Evolutionary conservation across 73 alveolate genomes (phyloP), one percentile per base, ranked within the genome.

Genomic region (Paramecium bursaria): DNA sequence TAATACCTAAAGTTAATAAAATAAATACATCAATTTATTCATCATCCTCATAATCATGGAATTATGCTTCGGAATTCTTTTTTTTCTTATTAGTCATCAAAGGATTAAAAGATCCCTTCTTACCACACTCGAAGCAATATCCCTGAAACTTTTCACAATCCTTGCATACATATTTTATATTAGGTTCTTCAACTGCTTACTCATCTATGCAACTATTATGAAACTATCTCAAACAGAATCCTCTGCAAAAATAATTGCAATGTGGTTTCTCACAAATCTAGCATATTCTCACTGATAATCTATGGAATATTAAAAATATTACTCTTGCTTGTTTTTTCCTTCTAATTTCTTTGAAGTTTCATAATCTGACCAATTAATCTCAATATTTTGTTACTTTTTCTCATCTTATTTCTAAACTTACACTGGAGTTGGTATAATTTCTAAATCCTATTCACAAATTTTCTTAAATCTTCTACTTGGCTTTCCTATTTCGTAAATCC

Each of bases 181-280:
- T 50, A 15, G 39, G 73, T 52, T 88, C 91, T 48, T 55, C 90
- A 39, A 46, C 76, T 55, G 67, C 51, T 25, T 73, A 53, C 48
- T 74, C 74, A 47, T 91, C 92, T 77, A 75, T 90, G 85, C 98
- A 93, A 11, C 49, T 86, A 2, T 61, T 87, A 73, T 93, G 98
- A 88, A 48, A 93, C 55, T 52, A 50, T 76, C 95, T 91, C 46
- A 82, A 75, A 49, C 98, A 93, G 31, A 90, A 92, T 26, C 96
- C 95, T 51, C 88, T 29, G 85, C 98, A 93, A 48, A 87, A 52
- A n/a, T 29, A 22, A 25, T 54, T 46, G 31, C 86, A 50, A 15
- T 73, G 73, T 17, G 75, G 79, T 13, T 76, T 87, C 19, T 88
- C 96, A 46, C 97, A 92, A 46, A 42, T 85, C 1, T 88, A 74